These are phyloP conservation scores for Aegilops longissima DNA, from an alignment of 176 grass and related monocot genomes.

Conservation along the genomic window DNA sequence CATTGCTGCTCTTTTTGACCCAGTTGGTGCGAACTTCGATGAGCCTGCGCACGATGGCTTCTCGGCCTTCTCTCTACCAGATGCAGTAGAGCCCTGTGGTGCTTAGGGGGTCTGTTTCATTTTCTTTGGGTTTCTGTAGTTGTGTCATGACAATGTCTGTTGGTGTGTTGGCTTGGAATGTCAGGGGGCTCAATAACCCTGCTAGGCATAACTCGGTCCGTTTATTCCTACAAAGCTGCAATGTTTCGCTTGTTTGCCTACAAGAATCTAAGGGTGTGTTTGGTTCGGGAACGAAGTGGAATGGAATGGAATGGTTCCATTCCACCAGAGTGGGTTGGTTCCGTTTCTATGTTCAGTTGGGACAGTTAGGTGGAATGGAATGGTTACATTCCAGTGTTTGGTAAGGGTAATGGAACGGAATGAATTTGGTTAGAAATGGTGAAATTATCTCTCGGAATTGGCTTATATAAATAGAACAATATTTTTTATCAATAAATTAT, in stretches of 20 bases:
- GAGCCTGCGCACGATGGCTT: neutral
- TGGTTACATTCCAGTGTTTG: too few relatives aligned
- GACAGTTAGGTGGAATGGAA: too few relatives aligned
- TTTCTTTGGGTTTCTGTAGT: neutral
- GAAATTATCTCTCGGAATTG: too few relatives aligned
- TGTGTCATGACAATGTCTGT: neutral
- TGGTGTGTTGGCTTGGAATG: neutral
- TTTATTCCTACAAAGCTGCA: neutral
- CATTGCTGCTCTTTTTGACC: neutral
- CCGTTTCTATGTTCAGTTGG: too few relatives aligned
- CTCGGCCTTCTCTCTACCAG: neutral
- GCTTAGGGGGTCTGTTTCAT: neutral
- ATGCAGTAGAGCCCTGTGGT: neutral
- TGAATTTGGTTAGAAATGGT: too few relatives aligned
- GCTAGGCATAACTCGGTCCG: neutral
- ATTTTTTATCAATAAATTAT: too few relatives aligned
- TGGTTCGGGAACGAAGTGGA: too few relatives aligned
- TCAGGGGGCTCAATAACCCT: neutral
- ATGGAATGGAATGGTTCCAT: too few relatives aligned
- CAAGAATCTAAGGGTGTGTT: neutral
- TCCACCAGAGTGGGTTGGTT: too few relatives aligned
- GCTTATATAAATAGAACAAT: too few relatives aligned
- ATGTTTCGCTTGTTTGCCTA: neutral
- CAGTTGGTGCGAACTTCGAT: neutral
- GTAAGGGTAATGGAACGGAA: too few relatives aligned